Conservation (phyloP, 2,329 filamentous ascomycete genomes). For the Cytospora piceae region DNA sequence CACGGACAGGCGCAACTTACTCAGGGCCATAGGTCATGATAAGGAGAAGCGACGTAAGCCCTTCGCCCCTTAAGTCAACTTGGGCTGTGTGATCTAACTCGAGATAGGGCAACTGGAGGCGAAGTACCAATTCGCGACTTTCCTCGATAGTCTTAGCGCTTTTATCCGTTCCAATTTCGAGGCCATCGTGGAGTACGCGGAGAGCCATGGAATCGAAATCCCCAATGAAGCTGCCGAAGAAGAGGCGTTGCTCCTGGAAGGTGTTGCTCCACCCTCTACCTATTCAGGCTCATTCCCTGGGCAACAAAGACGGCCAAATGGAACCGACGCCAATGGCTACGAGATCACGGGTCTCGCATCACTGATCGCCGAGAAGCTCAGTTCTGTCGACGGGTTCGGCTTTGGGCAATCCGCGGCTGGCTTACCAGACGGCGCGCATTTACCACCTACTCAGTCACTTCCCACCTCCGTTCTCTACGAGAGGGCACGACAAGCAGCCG, state of each 20-base stretch:
- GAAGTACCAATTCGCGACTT: slow-evolving; percentile 44
- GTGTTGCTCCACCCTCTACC: slow-evolving; percentile 25
- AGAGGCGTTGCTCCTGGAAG: slow-evolving; percentile 30
- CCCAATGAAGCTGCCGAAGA: slow-evolving; percentile 37
- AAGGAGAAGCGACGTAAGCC: slow-evolving; percentile 37
- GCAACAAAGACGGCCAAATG: slow-evolving; percentile 22
- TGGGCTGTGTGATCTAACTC: slow-evolving; percentile 29
- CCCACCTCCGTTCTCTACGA: slow-evolving; percentile 61
- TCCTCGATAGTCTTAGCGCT: slow-evolving; percentile 40
- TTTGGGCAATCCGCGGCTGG: slow-evolving; percentile 30
- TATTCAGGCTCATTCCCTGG: slow-evolving; percentile 29
- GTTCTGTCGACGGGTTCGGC: slow-evolving; percentile 22
- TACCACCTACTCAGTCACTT: slow-evolving; percentile 61
- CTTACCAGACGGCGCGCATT: slow-evolving; percentile 39
- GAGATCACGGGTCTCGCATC: slow-evolving; percentile 36
- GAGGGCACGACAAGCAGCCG: slow-evolving; percentile 60
- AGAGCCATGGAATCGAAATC: slow-evolving; percentile 44
- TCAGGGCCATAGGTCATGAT: slow-evolving; percentile 58
- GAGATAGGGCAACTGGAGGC: slow-evolving; percentile 41
- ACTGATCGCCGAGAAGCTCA: slow-evolving; percentile 35
- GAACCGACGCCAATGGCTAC: slow-evolving; percentile 21
- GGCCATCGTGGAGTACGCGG: slow-evolving; percentile 42
- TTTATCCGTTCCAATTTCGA: slow-evolving; percentile 40
- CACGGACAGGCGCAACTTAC: slow-evolving; percentile 50
- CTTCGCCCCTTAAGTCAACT: not conserved